Evolutionary conservation across 345 rosid species (phyloP).

Genomic region (Kandelia obovata): DNA sequence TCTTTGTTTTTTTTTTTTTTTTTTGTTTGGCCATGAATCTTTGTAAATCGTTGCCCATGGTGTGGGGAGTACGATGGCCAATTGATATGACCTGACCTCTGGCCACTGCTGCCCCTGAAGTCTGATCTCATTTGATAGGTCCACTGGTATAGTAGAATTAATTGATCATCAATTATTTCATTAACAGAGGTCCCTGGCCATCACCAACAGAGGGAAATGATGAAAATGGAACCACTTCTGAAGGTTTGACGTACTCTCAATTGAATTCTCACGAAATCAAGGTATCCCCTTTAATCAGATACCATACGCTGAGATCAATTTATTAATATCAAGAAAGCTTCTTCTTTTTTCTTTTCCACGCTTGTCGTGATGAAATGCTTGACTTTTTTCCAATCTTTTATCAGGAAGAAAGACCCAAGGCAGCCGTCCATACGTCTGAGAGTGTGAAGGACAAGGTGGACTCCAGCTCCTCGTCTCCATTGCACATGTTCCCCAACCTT

Average conservation of each 20-base stretch:
- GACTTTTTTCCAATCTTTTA: neutral
- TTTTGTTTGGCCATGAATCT: no score
- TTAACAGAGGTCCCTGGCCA: slow-evolving; percentile 48
- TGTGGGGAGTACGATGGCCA: no score
- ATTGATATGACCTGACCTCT: no score
- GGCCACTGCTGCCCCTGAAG: no score
- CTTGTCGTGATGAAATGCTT: neutral
- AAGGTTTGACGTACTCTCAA: slow-evolving; percentile 27
- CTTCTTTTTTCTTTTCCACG: no score
- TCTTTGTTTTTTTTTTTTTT: no score
- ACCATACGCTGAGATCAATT: neutral
- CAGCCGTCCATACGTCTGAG: slow-evolving; percentile 25
- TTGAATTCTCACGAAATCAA: slow-evolving; percentile 33
- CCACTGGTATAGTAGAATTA: no score
- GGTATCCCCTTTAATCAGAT: slow-evolving; percentile 23
- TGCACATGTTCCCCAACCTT: slow-evolving; percentile 53
- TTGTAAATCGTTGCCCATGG: no score
- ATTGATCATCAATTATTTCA: neutral
- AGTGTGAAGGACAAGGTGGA: slow-evolving; percentile 33
- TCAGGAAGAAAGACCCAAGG: slow-evolving; percentile 33
- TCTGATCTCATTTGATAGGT: no score
- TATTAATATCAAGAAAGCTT: no score
- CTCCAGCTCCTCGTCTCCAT: slow-evolving; percentile 37
- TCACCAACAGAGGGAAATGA: slow-evolving; percentile 42
- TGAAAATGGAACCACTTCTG: slow-evolving; percentile 32